Evolutionary conservation across 108 stramenopile species (phyloP), one percentile per base, ranked within the genome.

Genomic region (Nannochloropsis salina): DNA sequence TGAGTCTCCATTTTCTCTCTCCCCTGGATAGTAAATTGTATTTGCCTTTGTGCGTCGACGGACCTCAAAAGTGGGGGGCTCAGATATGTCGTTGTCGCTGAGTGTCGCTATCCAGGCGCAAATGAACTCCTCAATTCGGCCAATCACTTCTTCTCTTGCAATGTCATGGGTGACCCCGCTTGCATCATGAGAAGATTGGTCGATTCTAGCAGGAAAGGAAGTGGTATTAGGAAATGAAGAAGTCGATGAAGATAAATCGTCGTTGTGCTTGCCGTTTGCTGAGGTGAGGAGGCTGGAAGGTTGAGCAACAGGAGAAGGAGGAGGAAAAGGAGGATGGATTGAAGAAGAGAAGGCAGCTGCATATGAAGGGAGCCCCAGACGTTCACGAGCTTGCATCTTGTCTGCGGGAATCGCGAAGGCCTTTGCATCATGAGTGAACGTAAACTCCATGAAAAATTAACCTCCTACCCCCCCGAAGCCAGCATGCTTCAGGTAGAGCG

Each of bases 21-120:
- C 61, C 20, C 61, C 61, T n/a, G 15, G 15, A n/a, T 74, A n/a
- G 61, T 74, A 74, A n/a, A n/a, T 74, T 15, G 61, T 2, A n/a
- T 74, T 74, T 15, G 61, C 15, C n/a, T 74, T 15, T 15, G 4
- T 74, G 61, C 61, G 61, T 3, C 61, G 61, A 74, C 20, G 61
- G 61, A 74, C 61, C 61, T 74, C 61, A 74, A 74, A 74, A 2
- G 61, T 74, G 8, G 61, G 61, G 61, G 61, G 61, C n/a, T 74
- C 61, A 15, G 61, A n/a, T 15, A 74, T 74, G 61, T 15, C 61
- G 61, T 15, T 15, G 61, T 74, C n/a, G 61, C 61, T 74, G 61
- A 74, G 8, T 4, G 61, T 6, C 5, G 61, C 61, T n/a, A 74
- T 74, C 61, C 61, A 74, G 61, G 61, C 61, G 6, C 20, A 15